Evolutionary conservation across 2,329 filamentous ascomycete genomes (phyloP), one percentile per base, ranked within the genome.

Genomic region (Cladosporium cucumerinum): DNA sequence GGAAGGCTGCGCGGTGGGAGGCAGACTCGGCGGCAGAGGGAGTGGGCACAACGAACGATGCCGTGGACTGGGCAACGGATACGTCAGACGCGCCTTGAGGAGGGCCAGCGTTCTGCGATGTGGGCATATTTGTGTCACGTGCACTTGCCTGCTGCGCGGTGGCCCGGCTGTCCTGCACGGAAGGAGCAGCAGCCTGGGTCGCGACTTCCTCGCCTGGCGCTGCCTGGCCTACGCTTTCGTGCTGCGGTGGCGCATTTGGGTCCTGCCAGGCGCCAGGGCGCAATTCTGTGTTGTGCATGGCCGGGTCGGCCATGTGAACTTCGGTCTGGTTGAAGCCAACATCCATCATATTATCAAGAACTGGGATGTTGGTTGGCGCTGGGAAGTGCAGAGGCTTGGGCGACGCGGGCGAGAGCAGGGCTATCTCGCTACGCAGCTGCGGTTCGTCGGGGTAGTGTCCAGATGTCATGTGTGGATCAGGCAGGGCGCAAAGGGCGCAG

Each of bases 331-430:
- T 88, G 81, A 90, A 89, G 71, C 85, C 80, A 63, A 87, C 86
- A 78, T 91, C 88, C 85, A 87, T 91, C 79, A 90, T 87, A 74
- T 88, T 87, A 74, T 87, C 84, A 73, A 91, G 81, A 63, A 91
- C 85, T 65, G 88, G 87, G 66, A 91, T 89, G 70, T 86, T 89
- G 70, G 86, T 84, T 61, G 88, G 87, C 76, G 88, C 85, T 69
- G 88, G 84, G 69, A 88, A 81, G 77, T 90, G 87, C 71, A 90
- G 78, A 70, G 89, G 89, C 72, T 88, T 87, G 73, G 89, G 89
- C 75, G 87, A 90, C 74, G 89, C 86, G 69, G 89, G 89, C 74
- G 87, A 89, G 73, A 89, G 79, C 69, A 75, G 43, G 25, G 68
- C 68, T 26, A 85, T 85, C 76, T 87, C 84, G 78, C 86, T 86